phyloP scores from a whole-genome alignment of 768 basidiomycete species.

The Hygrophorus russula region DNA sequence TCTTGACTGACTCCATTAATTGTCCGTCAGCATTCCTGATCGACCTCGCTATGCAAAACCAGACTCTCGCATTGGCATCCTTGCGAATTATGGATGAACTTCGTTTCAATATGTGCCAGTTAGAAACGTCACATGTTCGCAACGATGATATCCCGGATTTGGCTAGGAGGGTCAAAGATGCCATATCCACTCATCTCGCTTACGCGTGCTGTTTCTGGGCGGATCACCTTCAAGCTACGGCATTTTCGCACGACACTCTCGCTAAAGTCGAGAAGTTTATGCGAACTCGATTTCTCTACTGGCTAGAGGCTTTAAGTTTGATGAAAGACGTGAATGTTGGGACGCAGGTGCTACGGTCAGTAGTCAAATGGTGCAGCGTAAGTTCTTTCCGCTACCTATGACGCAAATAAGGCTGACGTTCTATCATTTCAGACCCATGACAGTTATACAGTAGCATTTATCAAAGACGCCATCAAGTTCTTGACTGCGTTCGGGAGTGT shows the following conservation, averaged over 20 bases:
- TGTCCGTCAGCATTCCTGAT: slow-evolving; percentile 15
- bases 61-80: slow-evolving; percentile 14
- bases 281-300: slow-evolving; percentile 19
- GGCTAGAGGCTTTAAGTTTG: slow-evolving; percentile 26
- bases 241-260: slow-evolving; percentile 1
- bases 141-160: slow-evolving; percentile 18
- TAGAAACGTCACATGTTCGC: slow-evolving; percentile 20
- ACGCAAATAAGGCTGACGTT: background rate
- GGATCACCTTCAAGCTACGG: slow-evolving; percentile 13
- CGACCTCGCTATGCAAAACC: slow-evolving; percentile 7
- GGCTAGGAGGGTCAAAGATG: slow-evolving; percentile 7
- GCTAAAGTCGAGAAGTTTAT: slow-evolving; percentile 12
- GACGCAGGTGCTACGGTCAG: background rate
- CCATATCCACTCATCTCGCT: slow-evolving; percentile 18
- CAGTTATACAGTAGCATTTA: background rate
- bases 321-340: slow-evolving; percentile 9
- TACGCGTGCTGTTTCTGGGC: slow-evolving; percentile 29
- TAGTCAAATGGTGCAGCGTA: slow-evolving; percentile 3
- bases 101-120: slow-evolving; percentile 27
- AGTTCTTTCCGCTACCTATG: background rate
- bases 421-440: background rate
- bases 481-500: background rate
- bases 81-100: slow-evolving; percentile 22
- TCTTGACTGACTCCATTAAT: slow-evolving; percentile 19
- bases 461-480: background rate